Evolutionary conservation across 2,329 filamentous ascomycete species (phyloP), one percentile per base, ranked within the genome.

Genomic region (Setomelanomma holmii): DNA sequence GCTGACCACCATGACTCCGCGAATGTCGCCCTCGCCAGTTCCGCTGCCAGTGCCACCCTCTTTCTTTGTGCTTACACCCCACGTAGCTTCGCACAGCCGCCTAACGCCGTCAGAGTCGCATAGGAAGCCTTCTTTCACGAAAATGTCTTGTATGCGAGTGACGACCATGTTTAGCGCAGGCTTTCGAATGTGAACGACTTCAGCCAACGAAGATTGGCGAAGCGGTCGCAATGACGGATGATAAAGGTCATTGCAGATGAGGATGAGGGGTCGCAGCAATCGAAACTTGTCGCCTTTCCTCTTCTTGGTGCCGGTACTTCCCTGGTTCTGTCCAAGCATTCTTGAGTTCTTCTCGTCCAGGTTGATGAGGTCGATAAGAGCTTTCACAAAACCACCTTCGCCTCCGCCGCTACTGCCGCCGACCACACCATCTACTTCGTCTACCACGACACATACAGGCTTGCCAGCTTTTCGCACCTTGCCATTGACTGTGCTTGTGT

Each of bases 241-340:
- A 68, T 99, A 99, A 1, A 98, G 86, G 72, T 99, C 96, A 66
- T 99, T 99, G 79, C 95, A 99, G 63, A 99, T 95, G 41, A 99
- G 81, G 44, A 99, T 91, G 23, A 99, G 80, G 0, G 95, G 95
- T 40, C 95, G 84, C 76, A 96, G 84, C 56, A 97, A 83, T 36
- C 89, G 85, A 70, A 99, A 99, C 52, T 88, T 89, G 66, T 98
- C 93, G 0, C 88, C 88, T 71, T 91, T 93, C 74, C 85, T 91
- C 75, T 86, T 90, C 61, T 80, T 84, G n/a, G n/a, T n/a, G 41
- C 54, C 81, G 1, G 63, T 49, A 75, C 36, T 64, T 1, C 69
- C 63, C 14, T 68, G 62, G 54, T 78, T 73, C 10, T 71, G 69
- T 4, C 71, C 73, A 10, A 73, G 49, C 14, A 63, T 68, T 33